Base-by-base conservation (phyloP, 148 eudicot species). In the Vaccinium darrowii region DNA sequence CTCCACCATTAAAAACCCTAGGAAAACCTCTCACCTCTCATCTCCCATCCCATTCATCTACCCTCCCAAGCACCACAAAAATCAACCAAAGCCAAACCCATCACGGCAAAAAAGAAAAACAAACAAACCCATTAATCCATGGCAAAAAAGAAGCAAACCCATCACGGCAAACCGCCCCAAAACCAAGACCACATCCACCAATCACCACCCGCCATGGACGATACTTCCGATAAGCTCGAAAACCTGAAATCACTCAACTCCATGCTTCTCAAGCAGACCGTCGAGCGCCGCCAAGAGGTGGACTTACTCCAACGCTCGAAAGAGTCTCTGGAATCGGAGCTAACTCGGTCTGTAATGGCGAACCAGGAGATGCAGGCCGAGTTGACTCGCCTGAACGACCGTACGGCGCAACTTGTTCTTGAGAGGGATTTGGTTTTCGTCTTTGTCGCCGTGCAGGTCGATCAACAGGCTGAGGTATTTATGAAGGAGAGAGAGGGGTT, bases 141-240 rank as follows among this genome's bases (percentile, higher is more conserved):
- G 98, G 98, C 96, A 43, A 95, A 91, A 87, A 95, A 88, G 91
- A 94, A 95, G 87, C 39, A 73, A 72, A 86, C 85, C 83, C 87
- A 87, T 19, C 87, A 86, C 43, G 82, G 88, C 11, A 85, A 92
- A 2, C 73, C 82, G 4, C 47, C 89, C 63, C 62, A 87, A 60
- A 81, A 19, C 56, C 81, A 69, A 80, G 76, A 90, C 58, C 49
- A 84, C 15, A 23, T 78, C 57, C 85, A 63, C 21, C 77, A 86
- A 51, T 69, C 71, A 79, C 62, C 62, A 78, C 60, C 84, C 51
- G 5, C 89, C 79, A 86, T 87, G 88, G 90, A 86, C n/a, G 92
- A 88, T 25, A 23, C 86, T 19, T 79, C 89, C 25, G 92, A 87
- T 80, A 92, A 91, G 88, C 78, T 96, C 12, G 88, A 91, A 12